phyloP scores from a whole-genome alignment of 768 basidiomycete genomes.

The Leccinellum rugosiceps region DNA sequence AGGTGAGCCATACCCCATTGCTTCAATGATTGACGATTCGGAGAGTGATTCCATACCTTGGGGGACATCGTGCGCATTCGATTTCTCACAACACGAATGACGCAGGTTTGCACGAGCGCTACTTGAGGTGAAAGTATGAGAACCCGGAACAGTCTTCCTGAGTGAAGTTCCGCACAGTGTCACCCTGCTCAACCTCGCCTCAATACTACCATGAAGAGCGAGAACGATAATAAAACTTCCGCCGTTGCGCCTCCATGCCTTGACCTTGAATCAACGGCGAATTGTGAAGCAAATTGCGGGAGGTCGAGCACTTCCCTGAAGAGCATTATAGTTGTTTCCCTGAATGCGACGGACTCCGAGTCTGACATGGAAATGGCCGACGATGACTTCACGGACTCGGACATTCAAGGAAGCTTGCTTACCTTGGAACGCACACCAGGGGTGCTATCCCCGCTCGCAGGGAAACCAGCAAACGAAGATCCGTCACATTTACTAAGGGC shows the following conservation, averaged over 20 bases:
- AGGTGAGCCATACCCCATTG: too few species aligned
- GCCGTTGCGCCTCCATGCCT: not conserved
- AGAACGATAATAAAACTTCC: not conserved
- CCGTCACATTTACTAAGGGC: not conserved
- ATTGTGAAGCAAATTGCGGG: not conserved
- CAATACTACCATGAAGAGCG: not conserved
- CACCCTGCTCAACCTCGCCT: not conserved
- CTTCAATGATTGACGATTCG: too few species aligned
- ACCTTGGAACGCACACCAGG: not conserved
- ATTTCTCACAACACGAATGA: not conserved
- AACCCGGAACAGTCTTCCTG: too few species aligned
- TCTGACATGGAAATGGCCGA: not conserved
- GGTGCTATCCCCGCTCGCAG: not conserved
- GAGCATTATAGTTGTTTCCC: conserved; percentile 54
- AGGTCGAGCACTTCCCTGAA: conserved; percentile 36
- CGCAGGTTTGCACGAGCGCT: too few species aligned
- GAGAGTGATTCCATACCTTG: not conserved
- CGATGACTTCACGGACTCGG: not conserved
- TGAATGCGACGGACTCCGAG: not conserved
- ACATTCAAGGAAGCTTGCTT: not conserved
- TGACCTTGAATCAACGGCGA: not conserved
- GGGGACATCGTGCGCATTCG: not conserved
- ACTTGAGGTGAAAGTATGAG: too few species aligned
- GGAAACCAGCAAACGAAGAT: not conserved
- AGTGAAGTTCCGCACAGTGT: not conserved